Base-by-base conservation (phyloP, 179 eudicot species). In the Amaranthus tricolor region DNA sequence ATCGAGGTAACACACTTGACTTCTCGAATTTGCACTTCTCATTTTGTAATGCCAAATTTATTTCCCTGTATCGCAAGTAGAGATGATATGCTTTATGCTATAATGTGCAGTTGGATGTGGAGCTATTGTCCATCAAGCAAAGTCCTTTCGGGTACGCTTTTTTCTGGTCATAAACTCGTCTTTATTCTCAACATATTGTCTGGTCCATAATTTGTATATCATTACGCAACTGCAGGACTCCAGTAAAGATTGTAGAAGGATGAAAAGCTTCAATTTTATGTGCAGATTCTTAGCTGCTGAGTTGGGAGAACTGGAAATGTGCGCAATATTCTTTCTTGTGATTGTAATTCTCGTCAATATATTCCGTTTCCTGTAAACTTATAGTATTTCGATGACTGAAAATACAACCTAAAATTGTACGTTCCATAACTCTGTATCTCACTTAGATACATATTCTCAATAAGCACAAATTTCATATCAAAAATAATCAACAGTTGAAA, bases 161-260 rank as follows among this genome's bases (percentile, higher is more conserved):
- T 54, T 44, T 71, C 19, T 60, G 49, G 45, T 63, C 47, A 72
- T 43, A 62, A 20, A 50, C 60, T 9, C 70, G 43, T n/a, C 52
- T 21, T 54, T 52, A 19, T 40, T 20, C 15, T 48, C 19, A 12
- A 55, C 9, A 10, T 52, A 60, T 19, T 2, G 9, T 16, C 49
- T 8, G 9, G 62, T 24, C 0, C 15, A 9, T 6, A 45, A 54
- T 40, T 71, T 21, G 21, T 11, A 64, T 58, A 17, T 44, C 15
- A 4, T 53, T 17, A 15, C 63, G 9, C 40, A 24, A 69, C 45
- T 85, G 79, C 89, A 92, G 96, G 78, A 71, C 90, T 64, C 82
- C 90, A 17, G 97, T 92, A 12, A 90, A 86, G 82, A 65, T 90
- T 79, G 95, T 90, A 68, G 94, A 90, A 80, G 93, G 95, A 82